Conservation (phyloP, 345 rosid species). For the Eucalyptus cloeziana region DNA sequence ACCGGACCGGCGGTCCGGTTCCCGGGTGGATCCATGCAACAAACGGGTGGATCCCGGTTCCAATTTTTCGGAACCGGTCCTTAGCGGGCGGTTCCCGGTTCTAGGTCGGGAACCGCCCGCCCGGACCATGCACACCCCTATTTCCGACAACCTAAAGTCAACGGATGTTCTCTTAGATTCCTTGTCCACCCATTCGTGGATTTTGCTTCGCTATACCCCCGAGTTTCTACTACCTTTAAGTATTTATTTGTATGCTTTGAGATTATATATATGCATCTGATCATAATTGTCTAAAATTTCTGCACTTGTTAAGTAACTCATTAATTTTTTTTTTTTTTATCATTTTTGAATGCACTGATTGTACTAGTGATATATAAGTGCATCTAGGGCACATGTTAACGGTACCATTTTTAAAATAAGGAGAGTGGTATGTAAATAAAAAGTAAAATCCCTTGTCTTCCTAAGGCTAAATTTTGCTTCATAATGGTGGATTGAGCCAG, state of each 20-base stretch:
- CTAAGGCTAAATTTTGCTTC: background rate
- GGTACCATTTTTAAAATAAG: background rate
- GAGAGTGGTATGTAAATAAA: background rate
- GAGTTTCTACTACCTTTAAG: background rate
- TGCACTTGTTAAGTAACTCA: background rate
- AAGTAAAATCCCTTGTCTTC: background rate
- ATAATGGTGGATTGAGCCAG: background rate
- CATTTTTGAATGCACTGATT: background rate
- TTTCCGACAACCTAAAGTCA: background rate
- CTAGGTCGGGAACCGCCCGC: too few species aligned
- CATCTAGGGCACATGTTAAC: background rate
- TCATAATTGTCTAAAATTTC: background rate
- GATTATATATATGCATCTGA: background rate
- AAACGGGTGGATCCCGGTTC: too few species aligned
- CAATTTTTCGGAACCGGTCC: too few species aligned
- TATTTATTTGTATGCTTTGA: too few species aligned
- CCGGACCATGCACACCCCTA: too few species aligned
- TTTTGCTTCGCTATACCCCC: too few species aligned
- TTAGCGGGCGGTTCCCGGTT: too few species aligned
- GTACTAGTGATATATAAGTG: background rate
- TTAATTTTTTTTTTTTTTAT: background rate
- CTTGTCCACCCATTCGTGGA: too few species aligned
- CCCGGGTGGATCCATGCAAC: too few species aligned
- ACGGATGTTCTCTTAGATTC: too few species aligned
- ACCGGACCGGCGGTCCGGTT: too few species aligned